Evolutionary conservation across 1,284 basidiomycete genomes (phyloP).

Genomic region (Xanthoconium separans): DNA sequence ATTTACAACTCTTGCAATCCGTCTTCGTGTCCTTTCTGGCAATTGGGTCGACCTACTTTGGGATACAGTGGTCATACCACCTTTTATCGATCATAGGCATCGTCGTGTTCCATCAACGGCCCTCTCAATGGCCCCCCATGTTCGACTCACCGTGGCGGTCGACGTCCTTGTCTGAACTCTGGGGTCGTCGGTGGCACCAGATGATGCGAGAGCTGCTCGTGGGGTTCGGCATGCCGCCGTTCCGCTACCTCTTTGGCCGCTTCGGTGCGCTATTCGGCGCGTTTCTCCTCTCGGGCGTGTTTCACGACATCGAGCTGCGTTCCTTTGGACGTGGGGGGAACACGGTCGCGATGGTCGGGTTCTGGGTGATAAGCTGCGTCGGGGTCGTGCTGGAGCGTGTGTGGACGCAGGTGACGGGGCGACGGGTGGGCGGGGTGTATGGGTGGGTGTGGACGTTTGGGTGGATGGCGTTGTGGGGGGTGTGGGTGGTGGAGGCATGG

Average conservation of each 20-base stretch:
- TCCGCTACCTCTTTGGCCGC: constrained; percentile 41
- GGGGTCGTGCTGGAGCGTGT: constrained; percentile 49
- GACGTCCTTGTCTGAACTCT: constrained; percentile 41
- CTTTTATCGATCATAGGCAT: constrained; percentile 43
- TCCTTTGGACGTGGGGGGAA: constrained; percentile 55
- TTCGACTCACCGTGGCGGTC: constrained; percentile 41
- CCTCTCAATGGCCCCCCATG: constrained; percentile 42
- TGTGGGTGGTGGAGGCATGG: constrained; percentile 49
- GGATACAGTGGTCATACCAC: constrained; percentile 44
- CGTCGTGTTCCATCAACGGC: constrained; percentile 32
- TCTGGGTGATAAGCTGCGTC: constrained; percentile 45
- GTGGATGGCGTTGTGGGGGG: constrained; percentile 50
- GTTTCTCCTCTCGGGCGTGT: constrained; percentile 55
- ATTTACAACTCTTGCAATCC: constrained; percentile 37
- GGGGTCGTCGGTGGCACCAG: constrained; percentile 49
- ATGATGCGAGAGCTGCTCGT: constrained; percentile 31
- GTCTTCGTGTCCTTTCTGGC: constrained; percentile 40
- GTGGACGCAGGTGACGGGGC: constrained; percentile 43
- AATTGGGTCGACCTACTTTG: constrained; percentile 42
- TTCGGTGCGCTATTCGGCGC: constrained; percentile 49
- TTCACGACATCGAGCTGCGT: constrained; percentile 58
- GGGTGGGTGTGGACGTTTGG: constrained; percentile 52
- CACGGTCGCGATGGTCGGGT: constrained; percentile 22
- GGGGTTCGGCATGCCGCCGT: constrained; percentile 28
- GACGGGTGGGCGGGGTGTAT: constrained; percentile 41